A percentile compares a stretch with the other conserved stretches of the same genome.
These are phyloP conservation scores for Cryphonectria carpinicola DNA, from an alignment of 2,329 filamentous ascomycete species.

Conservation along the genomic window DNA sequence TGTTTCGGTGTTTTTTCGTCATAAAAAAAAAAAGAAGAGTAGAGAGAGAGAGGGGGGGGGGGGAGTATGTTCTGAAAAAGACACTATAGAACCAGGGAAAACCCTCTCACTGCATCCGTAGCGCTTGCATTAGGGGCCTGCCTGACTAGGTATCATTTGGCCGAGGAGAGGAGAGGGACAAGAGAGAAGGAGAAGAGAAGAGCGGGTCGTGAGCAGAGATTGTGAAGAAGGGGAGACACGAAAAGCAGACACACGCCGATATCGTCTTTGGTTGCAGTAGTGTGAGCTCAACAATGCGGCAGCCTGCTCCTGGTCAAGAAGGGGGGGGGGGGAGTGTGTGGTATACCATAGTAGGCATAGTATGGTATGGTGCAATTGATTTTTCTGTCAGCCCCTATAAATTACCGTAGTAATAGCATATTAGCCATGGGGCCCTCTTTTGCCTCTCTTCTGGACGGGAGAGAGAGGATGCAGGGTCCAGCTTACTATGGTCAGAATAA, in stretches of 20 bases:
- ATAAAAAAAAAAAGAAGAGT: no score
- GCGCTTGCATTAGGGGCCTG: background rate
- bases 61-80: background rate
- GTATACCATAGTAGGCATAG: background rate
- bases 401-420: background rate
- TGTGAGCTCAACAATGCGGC: constrained; percentile 4
- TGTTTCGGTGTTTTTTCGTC: background rate
- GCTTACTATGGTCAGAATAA: background rate
- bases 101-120: background rate
- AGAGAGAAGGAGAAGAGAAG: background rate
- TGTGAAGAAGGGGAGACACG: background rate
- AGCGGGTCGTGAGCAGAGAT: background rate
- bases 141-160: background rate
- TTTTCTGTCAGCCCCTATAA: background rate
- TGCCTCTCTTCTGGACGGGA: background rate
- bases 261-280: constrained; percentile 2
- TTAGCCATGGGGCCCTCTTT: background rate
- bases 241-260: background rate
- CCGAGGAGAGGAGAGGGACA: background rate
- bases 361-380: background rate
- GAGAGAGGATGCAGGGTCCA: constrained; percentile 5
- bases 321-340: no score
- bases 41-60: no score
- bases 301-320: background rate
- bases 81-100: background rate